Conservation (phyloP, 768 basidiomycete species). For the Pulveroboletus sp. region DNA sequence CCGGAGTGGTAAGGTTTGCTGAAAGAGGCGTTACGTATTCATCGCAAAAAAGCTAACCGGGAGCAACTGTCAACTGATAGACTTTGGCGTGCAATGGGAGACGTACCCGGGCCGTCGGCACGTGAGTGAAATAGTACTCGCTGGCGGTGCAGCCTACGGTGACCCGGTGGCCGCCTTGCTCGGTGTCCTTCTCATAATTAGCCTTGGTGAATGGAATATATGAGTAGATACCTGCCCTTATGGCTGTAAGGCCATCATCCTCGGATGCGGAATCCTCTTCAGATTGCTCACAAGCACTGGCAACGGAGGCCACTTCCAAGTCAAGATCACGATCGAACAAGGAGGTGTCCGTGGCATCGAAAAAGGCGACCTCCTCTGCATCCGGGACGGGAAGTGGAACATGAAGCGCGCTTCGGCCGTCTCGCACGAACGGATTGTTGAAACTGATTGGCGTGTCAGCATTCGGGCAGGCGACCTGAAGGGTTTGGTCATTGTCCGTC, state of each 20-base stretch:
- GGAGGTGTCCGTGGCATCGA: slow-evolving; percentile 1
- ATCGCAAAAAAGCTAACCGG: slow-evolving; percentile 1
- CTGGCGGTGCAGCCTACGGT: no score
- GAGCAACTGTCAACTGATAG: not conserved
- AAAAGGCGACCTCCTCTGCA: slow-evolving; percentile 15
- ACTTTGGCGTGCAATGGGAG: no score
- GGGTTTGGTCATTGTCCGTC: not conserved
- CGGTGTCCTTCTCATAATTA: slow-evolving; percentile 1
- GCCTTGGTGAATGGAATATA: not conserved
- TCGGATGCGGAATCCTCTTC: not conserved
- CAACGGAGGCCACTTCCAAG: not conserved
- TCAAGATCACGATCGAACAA: slow-evolving; percentile 1
- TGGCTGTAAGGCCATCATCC: not conserved
- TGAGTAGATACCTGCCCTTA: slow-evolving; percentile 1
- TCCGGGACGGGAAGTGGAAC: slow-evolving; percentile 17
- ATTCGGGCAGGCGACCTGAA: not conserved
- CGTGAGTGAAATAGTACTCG: no score
- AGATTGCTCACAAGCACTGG: not conserved
- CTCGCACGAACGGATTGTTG: not conserved
- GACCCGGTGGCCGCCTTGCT: not conserved
- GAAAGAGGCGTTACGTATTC: not conserved
- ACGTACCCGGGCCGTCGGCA: no score
- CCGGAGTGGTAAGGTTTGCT: not conserved
- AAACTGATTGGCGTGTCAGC: not conserved
- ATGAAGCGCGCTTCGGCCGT: slow-evolving; percentile 1